Percentiles rank a stretch among this genome's conserved stretches.
Conservation (phyloP, 805 yeast species). For the Metschnikowia amazonensis region DNA sequence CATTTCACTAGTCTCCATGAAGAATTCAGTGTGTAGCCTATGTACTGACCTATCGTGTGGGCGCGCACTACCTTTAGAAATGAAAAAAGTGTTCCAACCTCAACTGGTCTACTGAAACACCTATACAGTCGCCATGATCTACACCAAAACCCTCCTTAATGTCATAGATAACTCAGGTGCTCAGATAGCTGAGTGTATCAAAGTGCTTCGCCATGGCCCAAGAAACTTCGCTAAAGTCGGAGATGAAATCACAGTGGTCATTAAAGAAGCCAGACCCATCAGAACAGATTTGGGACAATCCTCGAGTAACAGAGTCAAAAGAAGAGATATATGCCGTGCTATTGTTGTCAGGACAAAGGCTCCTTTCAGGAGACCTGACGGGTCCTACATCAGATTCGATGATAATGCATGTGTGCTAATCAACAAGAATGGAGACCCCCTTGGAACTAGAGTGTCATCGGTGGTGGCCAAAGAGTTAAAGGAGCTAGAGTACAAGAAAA, state of each 20-base stretch:
- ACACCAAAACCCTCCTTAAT: constrained; percentile 79
- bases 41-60: not conserved
- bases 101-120: not conserved
- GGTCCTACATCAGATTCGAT: constrained; percentile 80
- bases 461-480: constrained; percentile 89
- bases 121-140: constrained; percentile 55
- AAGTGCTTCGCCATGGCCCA: constrained; percentile 87
- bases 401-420: constrained; percentile 96
- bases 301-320: constrained; percentile 76
- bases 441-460: constrained; percentile 88
- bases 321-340: constrained; percentile 95
- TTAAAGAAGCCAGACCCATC: constrained; percentile 82
- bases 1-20: not conserved
- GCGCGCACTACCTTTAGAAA: constrained; percentile 4
- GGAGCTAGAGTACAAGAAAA: constrained; percentile 77
- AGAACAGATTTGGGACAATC: constrained; percentile 68
- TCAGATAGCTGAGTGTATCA: constrained; percentile 90
- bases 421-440: constrained; percentile 88
- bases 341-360: constrained; percentile 92
- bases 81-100: not conserved
- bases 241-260: constrained; percentile 90
- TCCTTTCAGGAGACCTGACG: constrained; percentile 73
- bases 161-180: constrained; percentile 97
- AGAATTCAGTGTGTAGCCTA: not conserved
- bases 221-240: constrained; percentile 80